Conservation (phyloP, 2,329 filamentous ascomycete genomes). For the Bimuria novae-zelandiae region DNA sequence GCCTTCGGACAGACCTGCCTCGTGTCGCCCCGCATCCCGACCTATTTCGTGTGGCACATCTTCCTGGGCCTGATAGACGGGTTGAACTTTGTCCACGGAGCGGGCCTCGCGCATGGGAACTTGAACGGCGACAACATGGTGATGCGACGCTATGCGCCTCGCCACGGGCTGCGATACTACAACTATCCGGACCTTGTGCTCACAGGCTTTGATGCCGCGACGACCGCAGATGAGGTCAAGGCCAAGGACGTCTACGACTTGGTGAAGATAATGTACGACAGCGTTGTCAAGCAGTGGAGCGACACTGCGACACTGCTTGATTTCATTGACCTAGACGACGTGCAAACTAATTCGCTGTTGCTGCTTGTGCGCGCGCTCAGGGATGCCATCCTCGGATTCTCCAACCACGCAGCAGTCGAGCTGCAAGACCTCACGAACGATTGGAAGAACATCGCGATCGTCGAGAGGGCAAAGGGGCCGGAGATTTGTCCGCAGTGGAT, state of each 20-base stretch:
- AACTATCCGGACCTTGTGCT: constrained; percentile 20
- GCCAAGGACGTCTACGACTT: constrained; percentile 7
- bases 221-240: not conserved
- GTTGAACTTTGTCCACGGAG: constrained; percentile 9
- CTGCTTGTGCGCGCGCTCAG: not conserved
- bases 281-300: constrained; percentile 12
- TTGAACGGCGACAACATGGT: constrained; percentile 10
- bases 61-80: constrained; percentile 15
- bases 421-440: not conserved
- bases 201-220: constrained; percentile 8
- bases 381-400: not conserved
- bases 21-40: constrained; percentile 1
- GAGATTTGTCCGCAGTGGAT: not conserved
- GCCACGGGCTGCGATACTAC: constrained; percentile 11
- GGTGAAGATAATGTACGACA: constrained; percentile 8
- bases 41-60: constrained; percentile 21
- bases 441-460: not conserved
- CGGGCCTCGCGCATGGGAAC: constrained; percentile 8
- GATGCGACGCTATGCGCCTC: constrained; percentile 11
- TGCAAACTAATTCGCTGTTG: constrained; percentile 1
- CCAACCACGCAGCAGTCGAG: too few species aligned
- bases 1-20: constrained; percentile 10
- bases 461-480: constrained; percentile 2
- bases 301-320: constrained; percentile 2
- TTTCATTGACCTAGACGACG: not conserved